Evolutionary conservation across 805 yeast species (phyloP), one percentile per base, ranked within the genome.

Genomic region (Candida ascalaphidarum): DNA sequence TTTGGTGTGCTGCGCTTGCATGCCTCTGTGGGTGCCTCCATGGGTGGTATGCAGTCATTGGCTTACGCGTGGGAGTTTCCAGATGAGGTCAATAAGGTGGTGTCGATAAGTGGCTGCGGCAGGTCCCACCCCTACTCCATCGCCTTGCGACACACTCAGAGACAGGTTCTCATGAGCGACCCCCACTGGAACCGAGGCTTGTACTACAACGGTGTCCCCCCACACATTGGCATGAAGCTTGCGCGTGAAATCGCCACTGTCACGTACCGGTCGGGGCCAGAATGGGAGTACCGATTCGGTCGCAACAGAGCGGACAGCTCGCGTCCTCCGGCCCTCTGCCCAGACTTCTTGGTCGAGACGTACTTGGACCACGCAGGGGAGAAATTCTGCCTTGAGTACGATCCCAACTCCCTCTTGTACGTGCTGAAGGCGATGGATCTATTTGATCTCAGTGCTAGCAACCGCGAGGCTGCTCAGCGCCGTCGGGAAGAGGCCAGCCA

Each of bases 21-120:
- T 51, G 95, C 95, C 2, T 71, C 84, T 2, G 74, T 88, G 6
- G 96, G 96, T 5, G 78, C 94, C 3, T 83, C 95, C 1, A 83
- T 88, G 94, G 96, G 96, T n/a, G 96, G 96, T n/a, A 85, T 88
- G 96, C 96, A 86, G 58, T 77, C 89, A 7, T 65, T 88, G 31
- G 94, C 96, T 0, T 83, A 76, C 52, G 95, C 85, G 1, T 69
- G 74, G 48, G 94, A 81, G 46, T 88, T 81, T 44, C 81, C 94
- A 1, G 77, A 79, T 26, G 71, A 66, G 31, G 95, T 86, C 3
- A 70, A 68, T 5, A 76, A 79, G 30, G 67, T 88, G 2, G 72
- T 85, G 1, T 71, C 83, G n/a, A 82, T 88, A 17, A 78, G 89
- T 23, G 96, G 94, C 3, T 86, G 96, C 60, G 95, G 95, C 2